phyloP scores from a whole-genome alignment of 1,139 yeast species.

The Blastobotrys buckinghamii region DNA sequence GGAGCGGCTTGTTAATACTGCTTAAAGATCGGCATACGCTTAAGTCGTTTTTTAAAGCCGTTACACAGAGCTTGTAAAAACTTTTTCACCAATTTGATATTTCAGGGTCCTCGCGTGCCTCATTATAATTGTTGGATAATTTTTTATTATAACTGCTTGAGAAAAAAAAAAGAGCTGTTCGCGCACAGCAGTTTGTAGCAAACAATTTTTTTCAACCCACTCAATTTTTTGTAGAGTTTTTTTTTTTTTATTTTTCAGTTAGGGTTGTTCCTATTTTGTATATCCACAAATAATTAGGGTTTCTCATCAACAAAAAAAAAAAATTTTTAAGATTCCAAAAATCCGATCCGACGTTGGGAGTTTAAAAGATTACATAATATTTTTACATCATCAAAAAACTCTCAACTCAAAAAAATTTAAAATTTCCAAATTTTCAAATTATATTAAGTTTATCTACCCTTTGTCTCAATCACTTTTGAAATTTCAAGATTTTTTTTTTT shows the following conservation, averaged over 20 bases:
- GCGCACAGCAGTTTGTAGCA: neutral
- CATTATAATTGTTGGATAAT: too few relatives aligned
- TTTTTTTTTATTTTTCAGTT: neutral
- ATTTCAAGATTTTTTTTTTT: neutral
- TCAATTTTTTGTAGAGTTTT: neutral
- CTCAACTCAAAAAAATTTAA: neutral
- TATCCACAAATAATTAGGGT: neutral
- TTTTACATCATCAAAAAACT: neutral
- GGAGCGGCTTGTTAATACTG: too few relatives aligned
- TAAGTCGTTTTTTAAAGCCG: too few relatives aligned
- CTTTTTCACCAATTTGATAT: too few relatives aligned
- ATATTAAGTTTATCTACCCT: too few relatives aligned
- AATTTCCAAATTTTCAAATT: neutral
- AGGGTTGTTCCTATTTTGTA: neutral
- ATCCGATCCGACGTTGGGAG: conserved; percentile 1
- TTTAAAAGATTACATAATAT: neutral
- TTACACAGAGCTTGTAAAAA: too few relatives aligned
- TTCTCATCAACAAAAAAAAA: neutral
- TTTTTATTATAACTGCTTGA: too few relatives aligned
- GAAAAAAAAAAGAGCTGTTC: neutral
- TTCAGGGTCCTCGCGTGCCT: too few relatives aligned
- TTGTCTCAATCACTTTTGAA: neutral
- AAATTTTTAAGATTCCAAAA: neutral
- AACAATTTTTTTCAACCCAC: neutral
- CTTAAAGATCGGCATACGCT: too few relatives aligned